phyloP scores from a whole-genome alignment of 1,284 basidiomycete genomes.

The Ganoderma multipileum region DNA sequence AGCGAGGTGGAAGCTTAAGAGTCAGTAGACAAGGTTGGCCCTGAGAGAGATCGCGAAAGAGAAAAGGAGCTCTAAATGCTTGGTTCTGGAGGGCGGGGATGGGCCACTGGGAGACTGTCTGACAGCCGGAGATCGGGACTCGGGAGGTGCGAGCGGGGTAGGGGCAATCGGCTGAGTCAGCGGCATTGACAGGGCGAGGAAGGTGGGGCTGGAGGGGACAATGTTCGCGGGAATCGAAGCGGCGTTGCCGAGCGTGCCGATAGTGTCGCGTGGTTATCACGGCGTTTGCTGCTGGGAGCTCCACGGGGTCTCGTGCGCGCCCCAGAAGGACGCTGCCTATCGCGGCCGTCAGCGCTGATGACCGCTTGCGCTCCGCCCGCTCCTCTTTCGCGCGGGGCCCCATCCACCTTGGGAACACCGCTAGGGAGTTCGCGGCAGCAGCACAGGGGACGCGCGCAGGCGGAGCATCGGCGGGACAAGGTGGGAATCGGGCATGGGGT shows the following conservation, averaged over 20 bases:
- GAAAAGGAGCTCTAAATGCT: conserved; percentile 1
- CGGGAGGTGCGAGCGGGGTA: conserved; percentile 7
- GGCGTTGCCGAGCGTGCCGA: conserved; percentile 3
- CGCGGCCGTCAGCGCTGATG: conserved; percentile 23
- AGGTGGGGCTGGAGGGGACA: not conserved
- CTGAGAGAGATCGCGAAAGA: not conserved
- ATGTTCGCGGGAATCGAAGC: conserved; percentile 29
- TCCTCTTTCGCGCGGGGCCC: conserved; percentile 1
- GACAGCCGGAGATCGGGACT: conserved; percentile 12
- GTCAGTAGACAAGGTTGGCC: not conserved
- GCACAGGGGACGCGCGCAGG: not conserved
- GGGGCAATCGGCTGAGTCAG: conserved; percentile 15
- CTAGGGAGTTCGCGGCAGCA: not conserved
- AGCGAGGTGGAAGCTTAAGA: conserved; percentile 6
- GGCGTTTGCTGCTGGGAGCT: conserved; percentile 13
- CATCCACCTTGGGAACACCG: not conserved
- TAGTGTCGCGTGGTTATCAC: conserved; percentile 16
- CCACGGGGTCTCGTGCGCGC: conserved; percentile 19
- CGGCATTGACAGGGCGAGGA: conserved; percentile 7
- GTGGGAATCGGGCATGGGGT: conserved; percentile 2
- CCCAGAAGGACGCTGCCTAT: conserved; percentile 22
- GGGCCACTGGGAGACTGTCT: not conserved
- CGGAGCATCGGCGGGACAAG: not conserved
- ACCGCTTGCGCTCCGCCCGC: not conserved
- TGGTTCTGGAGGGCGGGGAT: not conserved